Base-by-base conservation (phyloP, 179 eudicot genomes). In the Kewa caespitosa region DNA sequence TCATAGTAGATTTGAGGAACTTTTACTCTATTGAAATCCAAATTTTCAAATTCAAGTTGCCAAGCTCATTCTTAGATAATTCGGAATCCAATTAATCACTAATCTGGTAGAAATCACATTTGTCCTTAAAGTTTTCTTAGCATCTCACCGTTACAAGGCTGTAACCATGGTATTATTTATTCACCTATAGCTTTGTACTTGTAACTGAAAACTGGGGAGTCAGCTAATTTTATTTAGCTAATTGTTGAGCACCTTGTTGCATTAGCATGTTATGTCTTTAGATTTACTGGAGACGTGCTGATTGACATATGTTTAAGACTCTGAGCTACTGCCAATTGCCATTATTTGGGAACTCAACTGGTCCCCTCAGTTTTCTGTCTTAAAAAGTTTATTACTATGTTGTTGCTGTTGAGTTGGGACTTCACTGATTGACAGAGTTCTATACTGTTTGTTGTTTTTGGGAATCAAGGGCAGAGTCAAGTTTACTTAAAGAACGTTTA, bases 391-490 rank as follows among this genome's bases (percentile, higher is more conserved):
- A n/a, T n/a, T n/a, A n/a, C n/a, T n/a, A n/a, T n/a, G n/a, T n/a
- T 38, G 23, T 6, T 39, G 31, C 36, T 73, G 23, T 59, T 67
- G 70, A 48, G 55, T 37, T 13, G 7, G 69, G 64, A 33, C 25
- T 34, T 30, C 20, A 22, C 60, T 50, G 9, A 62, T 74, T 46
- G 4, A 39, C 23, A 28, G 54, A 65, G 15, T 66, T 84, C 62
- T 57, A 60, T 42, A 73, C 79, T 76, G 78, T 54, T 46, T 79
- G 70, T 63, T 86, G 54, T 42, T 48, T 83, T 82, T 79, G 71
- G 82, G 38, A 30, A 17, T 82, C 50, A 75, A 79, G 98, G 98
- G 91, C 87, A 85, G 99, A 95, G 99, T 81, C 94, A 75, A 83
- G 81, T 84, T 75, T 89, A 83, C 96, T 91, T 69, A 90, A 87